These are phyloP conservation scores for Tylopilus subfusipes DNA, from an alignment of 768 basidiomycete genomes.

Conservation along the genomic window DNA sequence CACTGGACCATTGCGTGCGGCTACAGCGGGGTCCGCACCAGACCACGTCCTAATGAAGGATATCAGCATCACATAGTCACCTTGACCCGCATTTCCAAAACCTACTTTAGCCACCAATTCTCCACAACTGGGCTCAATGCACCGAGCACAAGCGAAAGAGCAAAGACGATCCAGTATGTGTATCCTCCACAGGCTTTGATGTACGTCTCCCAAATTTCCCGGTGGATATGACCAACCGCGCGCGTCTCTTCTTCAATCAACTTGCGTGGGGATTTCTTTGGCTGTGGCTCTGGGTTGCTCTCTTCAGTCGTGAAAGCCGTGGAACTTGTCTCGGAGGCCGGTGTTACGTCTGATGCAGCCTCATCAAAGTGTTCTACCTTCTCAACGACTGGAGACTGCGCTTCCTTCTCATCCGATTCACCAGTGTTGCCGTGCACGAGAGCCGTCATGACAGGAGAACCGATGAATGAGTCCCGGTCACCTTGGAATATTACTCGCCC, in stretches of 20 bases:
- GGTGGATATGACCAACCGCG: constrained; percentile 67
- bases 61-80: constrained; percentile 24
- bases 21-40: constrained; percentile 40
- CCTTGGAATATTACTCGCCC: constrained; percentile 74
- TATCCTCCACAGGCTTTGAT: constrained; percentile 47
- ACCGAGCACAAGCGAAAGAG: constrained; percentile 48
- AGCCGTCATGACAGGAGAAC: constrained; percentile 61
- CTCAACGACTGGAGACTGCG: constrained; percentile 11
- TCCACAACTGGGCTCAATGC: constrained; percentile 66
- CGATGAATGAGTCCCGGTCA: constrained; percentile 55
- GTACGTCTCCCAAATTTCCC: constrained; percentile 64
- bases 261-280: constrained; percentile 69
- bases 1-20: constrained; percentile 39
- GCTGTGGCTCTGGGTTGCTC: constrained; percentile 36
- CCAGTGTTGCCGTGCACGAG: constrained; percentile 56
- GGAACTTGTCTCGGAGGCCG: constrained; percentile 42
- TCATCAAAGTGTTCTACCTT: constrained; percentile 1
- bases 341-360: too few relatives aligned
- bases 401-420: constrained; percentile 44
- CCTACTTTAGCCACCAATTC: constrained; percentile 66
- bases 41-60: constrained; percentile 50
- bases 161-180: constrained; percentile 57
- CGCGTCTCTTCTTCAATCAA: constrained; percentile 81
- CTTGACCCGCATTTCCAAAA: background rate
- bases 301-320: constrained; percentile 38